Evolutionary conservation across 768 basidiomycete genomes (phyloP).

Genomic region (Phanerodontia chrysosporium): DNA sequence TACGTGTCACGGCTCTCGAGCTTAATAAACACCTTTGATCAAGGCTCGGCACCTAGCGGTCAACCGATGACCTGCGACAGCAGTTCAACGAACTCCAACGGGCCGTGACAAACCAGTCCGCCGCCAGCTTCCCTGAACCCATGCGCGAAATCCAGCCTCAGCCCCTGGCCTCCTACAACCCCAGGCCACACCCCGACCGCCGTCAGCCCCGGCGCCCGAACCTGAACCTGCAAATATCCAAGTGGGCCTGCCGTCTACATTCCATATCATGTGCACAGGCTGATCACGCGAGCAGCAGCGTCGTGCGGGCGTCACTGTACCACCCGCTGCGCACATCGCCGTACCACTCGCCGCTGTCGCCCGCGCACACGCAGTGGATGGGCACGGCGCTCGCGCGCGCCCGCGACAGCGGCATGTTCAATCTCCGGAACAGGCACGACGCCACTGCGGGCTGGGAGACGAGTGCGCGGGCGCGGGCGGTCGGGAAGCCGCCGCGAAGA

Average conservation of each 20-base stretch:
- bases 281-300: background rate
- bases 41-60: background rate
- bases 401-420: background rate
- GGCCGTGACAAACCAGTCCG: background rate
- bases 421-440: background rate
- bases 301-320: background rate
- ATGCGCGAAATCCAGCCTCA: background rate
- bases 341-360: background rate
- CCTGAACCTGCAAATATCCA: background rate
- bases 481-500: background rate
- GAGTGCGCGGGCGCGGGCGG: background rate
- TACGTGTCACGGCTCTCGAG: background rate
- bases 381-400: background rate
- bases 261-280: background rate
- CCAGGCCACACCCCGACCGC: too few relatives aligned
- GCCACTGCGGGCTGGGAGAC: background rate
- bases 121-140: background rate
- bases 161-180: background rate
- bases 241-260: background rate
- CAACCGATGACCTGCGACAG: background rate
- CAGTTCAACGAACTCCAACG: background rate
- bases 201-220: background rate
- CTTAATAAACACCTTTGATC: background rate
- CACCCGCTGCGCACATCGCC: background rate
- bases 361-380: background rate